Percentiles rank a stretch among this genome's conserved stretches.
Conservation (phyloP, 179 eudicot species). For the Actinidia polygama region DNA sequence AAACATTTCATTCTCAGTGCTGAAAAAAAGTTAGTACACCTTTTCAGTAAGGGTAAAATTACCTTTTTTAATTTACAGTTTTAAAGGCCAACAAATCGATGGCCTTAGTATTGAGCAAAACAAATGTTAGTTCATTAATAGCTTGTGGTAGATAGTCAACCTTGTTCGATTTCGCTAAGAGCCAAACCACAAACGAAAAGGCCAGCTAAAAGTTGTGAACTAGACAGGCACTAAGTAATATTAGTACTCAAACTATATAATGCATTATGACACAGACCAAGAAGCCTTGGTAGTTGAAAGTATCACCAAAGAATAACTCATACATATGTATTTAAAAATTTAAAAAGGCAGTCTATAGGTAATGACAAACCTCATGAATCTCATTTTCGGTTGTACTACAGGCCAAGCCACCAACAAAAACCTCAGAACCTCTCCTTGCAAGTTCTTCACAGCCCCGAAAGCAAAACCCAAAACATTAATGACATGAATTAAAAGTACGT, state of each 20-base stretch:
- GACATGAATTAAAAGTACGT: background rate
- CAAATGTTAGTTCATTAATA: background rate
- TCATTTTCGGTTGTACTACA: conserved; percentile 35
- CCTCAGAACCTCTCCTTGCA: conserved; percentile 36
- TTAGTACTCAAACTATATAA: background rate
- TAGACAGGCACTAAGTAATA: no score
- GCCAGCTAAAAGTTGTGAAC: no score
- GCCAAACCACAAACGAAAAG: no score
- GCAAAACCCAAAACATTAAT: conserved; percentile 8
- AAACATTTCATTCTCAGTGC: background rate
- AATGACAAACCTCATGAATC: conserved; percentile 40
- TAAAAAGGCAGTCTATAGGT: background rate
- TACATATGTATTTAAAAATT: background rate
- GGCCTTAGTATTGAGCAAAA: background rate
- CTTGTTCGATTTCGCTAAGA: no score
- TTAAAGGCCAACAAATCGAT: background rate
- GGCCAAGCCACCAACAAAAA: conserved; percentile 48
- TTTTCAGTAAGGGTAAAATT: no score
- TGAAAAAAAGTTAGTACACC: no score
- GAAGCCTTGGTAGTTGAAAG: conserved; percentile 1
- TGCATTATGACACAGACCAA: background rate
- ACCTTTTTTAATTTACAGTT: background rate
- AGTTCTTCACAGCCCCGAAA: conserved; percentile 25
- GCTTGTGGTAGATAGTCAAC: background rate
- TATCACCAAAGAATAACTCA: background rate